Base-by-base conservation (phyloP, 306 rosid genomes). In the Quercus ilex region DNA sequence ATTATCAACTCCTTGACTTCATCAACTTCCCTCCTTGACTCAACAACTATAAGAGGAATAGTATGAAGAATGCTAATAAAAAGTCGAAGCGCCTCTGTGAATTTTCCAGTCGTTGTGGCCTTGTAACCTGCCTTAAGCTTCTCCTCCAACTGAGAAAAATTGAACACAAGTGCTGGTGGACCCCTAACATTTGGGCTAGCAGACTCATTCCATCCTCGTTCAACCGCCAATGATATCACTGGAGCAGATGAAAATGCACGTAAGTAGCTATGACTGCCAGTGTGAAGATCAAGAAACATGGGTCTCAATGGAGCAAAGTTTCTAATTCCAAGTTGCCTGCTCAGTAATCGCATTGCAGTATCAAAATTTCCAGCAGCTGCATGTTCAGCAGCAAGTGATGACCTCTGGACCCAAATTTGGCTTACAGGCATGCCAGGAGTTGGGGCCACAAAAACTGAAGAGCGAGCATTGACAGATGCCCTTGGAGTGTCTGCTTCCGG, bases 331-430 rank as follows among this genome's bases (percentile, higher is more conserved):
- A 94, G 98, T 81, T 94, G 98, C 81, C 96, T 83, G 88, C 87
- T 87, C 71, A 94, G 90, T 71, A 94, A 84, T 69, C 96, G 84
- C 98, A 94, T 94, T 28, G 97, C 98, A 43, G 98, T 91, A 57
- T 94, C 98, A 60, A 92, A 94, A 80, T 94, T 90, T 41, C 98
- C 98, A 6, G 94, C 98, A 55, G 98, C 98, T 4, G 88, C 97
- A 83, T 94, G 98, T 79, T 94, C 98, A 77, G 98, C 98, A 14
- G 98, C 98, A 79, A 94, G 94, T 70, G 97, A 92, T 55, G 98
- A 92, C 55, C 83, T 89, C 85, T 94, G 98, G 80, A 73, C 86
- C 98, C 98, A 94, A 76, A 94, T 92, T 85, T 94, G 96, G 85
- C 85, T 89, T 15, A 92, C 96, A 23, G 98, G 91, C 96, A 92